Evolutionary conservation across 179 eudicot species (phyloP), one percentile per base, ranked within the genome.

Genomic region (Carnegiea gigantea): DNA sequence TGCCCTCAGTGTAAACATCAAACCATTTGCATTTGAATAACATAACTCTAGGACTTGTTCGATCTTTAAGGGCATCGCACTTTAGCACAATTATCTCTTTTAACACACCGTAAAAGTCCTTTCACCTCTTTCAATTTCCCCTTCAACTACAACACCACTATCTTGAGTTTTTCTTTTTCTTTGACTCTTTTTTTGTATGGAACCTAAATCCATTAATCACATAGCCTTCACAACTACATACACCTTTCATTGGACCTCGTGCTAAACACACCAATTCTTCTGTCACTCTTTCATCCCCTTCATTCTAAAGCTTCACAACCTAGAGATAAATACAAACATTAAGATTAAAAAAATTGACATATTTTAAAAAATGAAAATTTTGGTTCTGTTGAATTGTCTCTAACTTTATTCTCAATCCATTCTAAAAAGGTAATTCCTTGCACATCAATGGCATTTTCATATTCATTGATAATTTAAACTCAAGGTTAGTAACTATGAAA

Each of bases 171-270:
- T 77, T 6, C 70, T 9, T 9, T 20, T 17, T 33, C 48, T 15
- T 53, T 53, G 68, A 6, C 70, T 48, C 26, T n/a, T n/a, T 77
- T n/a, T 77, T 59, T 33, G 49, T 57, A 20, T 54, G 79, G 33
- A 30, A 2, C 33, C 33, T 30, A 30, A 30, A 30, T 30, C 33
- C 33, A 30, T 30, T 30, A 30, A 30, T 30, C 33, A 30, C 33
- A 30, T 30, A 30, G 33, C 33, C 33, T 30, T 30, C 33, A 30
- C 2, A 30, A 30, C 33, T 30, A 30, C 33, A 30, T 30, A 30
- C 33, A 30, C 33, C 33, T 30, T 30, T 30, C 33, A 30, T 30
- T 30, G 33, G 33, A 30, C 33, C 33, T 30, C 33, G 33, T 30
- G 33, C 33, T 30, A 53, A 53, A 53, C 59, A 53, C 20, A 53